phyloP scores from a whole-genome alignment of 257 asterid species.

The Solanum corneliomulleri region DNA sequence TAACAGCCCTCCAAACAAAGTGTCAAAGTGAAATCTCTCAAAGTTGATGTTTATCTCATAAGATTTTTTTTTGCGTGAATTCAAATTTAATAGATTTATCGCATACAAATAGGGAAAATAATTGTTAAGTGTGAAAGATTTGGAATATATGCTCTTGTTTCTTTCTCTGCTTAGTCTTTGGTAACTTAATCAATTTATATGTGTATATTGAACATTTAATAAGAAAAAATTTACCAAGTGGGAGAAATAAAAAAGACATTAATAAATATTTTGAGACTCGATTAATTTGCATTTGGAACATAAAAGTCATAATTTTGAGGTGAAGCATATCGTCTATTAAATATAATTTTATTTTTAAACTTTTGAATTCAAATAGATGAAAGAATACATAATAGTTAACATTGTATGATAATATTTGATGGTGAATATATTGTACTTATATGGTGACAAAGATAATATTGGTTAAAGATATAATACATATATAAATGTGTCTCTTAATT shows the following conservation, averaged over 20 bases:
- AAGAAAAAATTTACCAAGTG: background rate
- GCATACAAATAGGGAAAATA: accelerated
- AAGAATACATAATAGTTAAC: no score
- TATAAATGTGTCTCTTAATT: background rate
- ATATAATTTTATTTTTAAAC: background rate
- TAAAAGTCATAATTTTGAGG: background rate
- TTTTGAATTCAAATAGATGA: no score
- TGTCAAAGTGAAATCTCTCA: background rate
- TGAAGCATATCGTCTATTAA: background rate
- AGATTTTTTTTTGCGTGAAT: background rate
- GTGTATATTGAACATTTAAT: background rate
- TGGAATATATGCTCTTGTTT: background rate
- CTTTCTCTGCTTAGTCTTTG: background rate
- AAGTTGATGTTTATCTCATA: background rate
- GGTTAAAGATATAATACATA: no score
- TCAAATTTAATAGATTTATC: no score
- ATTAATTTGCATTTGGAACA: background rate
- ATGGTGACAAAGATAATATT: background rate
- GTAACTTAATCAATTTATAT: background rate
- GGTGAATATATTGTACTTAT: background rate
- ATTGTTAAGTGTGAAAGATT: background rate
- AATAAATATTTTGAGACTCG: background rate
- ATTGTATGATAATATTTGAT: background rate
- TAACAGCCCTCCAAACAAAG: background rate
- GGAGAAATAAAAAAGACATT: background rate